Evolutionary conservation across 1,284 basidiomycete species (phyloP).

Genomic region (Vanrija sp.): DNA sequence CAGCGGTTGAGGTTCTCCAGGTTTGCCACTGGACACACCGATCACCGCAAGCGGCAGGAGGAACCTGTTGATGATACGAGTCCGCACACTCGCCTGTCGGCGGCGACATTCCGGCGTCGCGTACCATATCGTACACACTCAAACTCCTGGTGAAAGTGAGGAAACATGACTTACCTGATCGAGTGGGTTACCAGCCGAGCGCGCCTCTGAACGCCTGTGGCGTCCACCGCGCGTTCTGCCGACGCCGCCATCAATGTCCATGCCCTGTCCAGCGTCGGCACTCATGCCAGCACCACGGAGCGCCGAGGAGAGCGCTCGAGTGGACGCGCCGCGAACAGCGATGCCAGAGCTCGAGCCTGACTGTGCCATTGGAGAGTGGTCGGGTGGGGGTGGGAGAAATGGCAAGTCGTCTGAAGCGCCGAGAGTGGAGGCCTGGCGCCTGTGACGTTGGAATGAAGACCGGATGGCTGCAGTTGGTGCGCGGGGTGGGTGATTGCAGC

Average conservation of each 20-base stretch:
- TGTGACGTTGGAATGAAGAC: no score
- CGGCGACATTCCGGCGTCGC: conserved; percentile 6
- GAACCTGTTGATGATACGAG: no score
- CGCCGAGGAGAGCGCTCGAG: conserved; percentile 15
- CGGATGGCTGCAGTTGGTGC: no score
- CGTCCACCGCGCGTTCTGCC: conserved; percentile 21
- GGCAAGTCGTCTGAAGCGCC: no score
- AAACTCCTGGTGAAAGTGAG: background rate
- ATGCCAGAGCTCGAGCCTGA: conserved; percentile 1
- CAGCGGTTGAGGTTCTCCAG: no score
- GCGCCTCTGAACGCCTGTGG: conserved; percentile 11
- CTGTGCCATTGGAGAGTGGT: background rate
- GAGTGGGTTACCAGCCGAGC: conserved; percentile 26
- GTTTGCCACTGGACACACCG: no score
- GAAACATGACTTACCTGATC: conserved; percentile 34
- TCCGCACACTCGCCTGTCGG: no score
- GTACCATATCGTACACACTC: conserved; percentile 5
- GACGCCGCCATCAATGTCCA: conserved; percentile 36
- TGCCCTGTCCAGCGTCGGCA: conserved; percentile 17
- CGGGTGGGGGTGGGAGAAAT: background rate
- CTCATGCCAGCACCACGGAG: conserved; percentile 36
- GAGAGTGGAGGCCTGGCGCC: no score
- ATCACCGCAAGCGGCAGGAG: no score
- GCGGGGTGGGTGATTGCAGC: no score
- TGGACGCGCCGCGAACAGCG: conserved; percentile 4